phyloP scores from a whole-genome alignment of 148 eudicot genomes.

The Simmondsia chinensis region DNA sequence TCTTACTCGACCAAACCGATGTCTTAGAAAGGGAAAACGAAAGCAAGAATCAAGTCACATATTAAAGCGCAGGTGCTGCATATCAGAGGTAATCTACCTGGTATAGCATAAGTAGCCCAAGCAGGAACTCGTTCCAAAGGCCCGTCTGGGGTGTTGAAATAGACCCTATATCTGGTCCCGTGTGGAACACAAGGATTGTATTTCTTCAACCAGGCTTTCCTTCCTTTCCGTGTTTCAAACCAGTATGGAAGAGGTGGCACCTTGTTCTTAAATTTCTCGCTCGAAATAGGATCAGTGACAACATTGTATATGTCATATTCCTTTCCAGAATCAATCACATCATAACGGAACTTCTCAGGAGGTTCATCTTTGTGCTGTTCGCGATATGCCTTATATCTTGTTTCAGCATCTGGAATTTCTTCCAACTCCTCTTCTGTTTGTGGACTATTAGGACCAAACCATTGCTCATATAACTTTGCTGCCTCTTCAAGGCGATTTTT shows the following conservation, averaged over 20 bases:
- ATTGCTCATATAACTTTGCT: slow-evolving; percentile 72
- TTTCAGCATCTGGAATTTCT: slow-evolving; percentile 86
- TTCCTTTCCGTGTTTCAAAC: slow-evolving; percentile 87
- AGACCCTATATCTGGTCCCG: slow-evolving; percentile 94
- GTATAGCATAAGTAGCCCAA: slow-evolving; percentile 93
- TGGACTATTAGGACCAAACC: slow-evolving; percentile 98
- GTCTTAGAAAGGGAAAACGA: neutral
- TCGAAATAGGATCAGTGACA: slow-evolving; percentile 64
- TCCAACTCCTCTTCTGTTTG: slow-evolving; percentile 79
- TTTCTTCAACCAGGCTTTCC: slow-evolving; percentile 94
- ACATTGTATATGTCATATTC: slow-evolving; percentile 58
- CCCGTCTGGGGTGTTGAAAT: slow-evolving; percentile 88
- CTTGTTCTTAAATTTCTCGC: slow-evolving; percentile 61
- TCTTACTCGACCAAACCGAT: no score
- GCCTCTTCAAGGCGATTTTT: slow-evolving; percentile 66
- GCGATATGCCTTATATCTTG: slow-evolving; percentile 75
- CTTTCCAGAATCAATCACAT: slow-evolving; percentile 77
- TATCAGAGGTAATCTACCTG: slow-evolving; percentile 41
- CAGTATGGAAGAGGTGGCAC: slow-evolving; percentile 90
- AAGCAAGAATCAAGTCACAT: neutral
- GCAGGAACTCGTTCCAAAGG: slow-evolving; percentile 94
- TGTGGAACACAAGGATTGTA: slow-evolving; percentile 75
- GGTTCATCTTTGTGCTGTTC: slow-evolving; percentile 94
- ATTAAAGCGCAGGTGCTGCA: slow-evolving; percentile 1
- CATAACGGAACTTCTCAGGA: slow-evolving; percentile 62